Base-by-base conservation (phyloP, 2,329 filamentous ascomycete genomes). In the Colletotrichum sp. region DNA sequence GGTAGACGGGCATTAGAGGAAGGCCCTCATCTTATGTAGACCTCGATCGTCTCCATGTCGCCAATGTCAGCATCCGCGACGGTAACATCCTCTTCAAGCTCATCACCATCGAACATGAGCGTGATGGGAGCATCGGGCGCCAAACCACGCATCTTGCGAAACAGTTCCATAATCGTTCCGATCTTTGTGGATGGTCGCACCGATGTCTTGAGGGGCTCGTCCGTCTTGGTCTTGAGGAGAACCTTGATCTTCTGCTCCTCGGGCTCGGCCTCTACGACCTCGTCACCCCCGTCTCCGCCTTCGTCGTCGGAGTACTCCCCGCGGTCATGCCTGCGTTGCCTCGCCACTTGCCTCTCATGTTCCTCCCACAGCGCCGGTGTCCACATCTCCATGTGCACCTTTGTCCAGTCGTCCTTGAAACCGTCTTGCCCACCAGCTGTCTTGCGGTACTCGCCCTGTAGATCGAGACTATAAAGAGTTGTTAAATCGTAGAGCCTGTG, bases 331-430 rank as follows among this genome's bases (percentile, higher is more conserved):
- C 83, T 84, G 16, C 87, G 86, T 73, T 87, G 86, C 18, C 84
- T 85, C 79, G 91, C 90, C 76, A 89, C 86, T 36, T 87, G 85
- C 68, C 85, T 85, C 78, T 89, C 86, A 80, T 90, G 86, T 18
- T 85, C 81, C 30, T 84, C 84, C 77, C 92, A 93, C 3, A 90
- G 84, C 13, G 94, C 91, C 9, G 92, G 87, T 0, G 94, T 96
- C 90, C 95, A 95, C 8, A 94, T 94, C 83, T 96, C 93, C 78
- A 98, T 89, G 78, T 94, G 90, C n/a, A 98, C 89, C 69, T 90
- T 90, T 15, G 88, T 87, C 28, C 89, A 88, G 30, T 90, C 89
- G 5, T 87, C 84, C 69, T 82, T 79, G 63, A 90, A 89, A 3
- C 90, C 89, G 26, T 88, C 64, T 21, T 28, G 30, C 55, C 82